These are phyloP conservation scores for Ophiocordyceps camponoti-floridani DNA, from an alignment of 2,329 filamentous ascomycete species.

Conservation along the genomic window DNA sequence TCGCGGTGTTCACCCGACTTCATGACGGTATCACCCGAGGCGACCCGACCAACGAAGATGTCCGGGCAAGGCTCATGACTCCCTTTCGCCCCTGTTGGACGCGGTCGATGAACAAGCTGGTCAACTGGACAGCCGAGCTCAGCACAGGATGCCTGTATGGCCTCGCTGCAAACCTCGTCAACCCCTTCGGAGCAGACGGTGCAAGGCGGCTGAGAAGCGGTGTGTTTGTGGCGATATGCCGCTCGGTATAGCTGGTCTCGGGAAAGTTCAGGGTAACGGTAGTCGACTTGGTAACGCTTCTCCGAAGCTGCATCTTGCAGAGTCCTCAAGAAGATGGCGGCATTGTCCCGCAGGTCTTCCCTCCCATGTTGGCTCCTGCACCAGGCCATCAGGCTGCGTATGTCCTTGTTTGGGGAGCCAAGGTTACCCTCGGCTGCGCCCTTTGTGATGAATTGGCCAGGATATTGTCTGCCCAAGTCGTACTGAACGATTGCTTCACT, in stretches of 20 bases:
- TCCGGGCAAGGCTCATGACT: constrained; percentile 8
- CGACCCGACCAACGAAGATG: constrained; percentile 19
- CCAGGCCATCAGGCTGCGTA: constrained; percentile 9
- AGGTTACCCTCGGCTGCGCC: constrained; percentile 9
- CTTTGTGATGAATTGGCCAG: constrained; percentile 8
- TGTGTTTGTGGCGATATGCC: constrained; percentile 12
- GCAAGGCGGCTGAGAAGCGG: constrained; percentile 1
- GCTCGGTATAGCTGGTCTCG: constrained; percentile 11
- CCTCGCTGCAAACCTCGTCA: constrained; percentile 7
- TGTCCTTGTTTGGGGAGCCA: constrained; percentile 9
- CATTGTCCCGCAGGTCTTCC: constrained; percentile 2
- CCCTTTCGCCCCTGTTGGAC: background rate
- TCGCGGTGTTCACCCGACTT: constrained; percentile 18
- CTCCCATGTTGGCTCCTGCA: constrained; percentile 5
- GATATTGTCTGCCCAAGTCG: constrained; percentile 10
- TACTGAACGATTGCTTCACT: constrained; percentile 12
- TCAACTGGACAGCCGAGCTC: constrained; percentile 11
- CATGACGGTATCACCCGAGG: constrained; percentile 20
- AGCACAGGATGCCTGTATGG: constrained; percentile 6
- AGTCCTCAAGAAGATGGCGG: constrained; percentile 2
- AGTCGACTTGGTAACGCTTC: constrained; percentile 3
- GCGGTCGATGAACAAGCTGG: constrained; percentile 2
- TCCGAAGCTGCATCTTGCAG: constrained; percentile 5
- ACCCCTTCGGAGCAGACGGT: background rate
- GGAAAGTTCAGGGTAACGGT: constrained; percentile 8